Percentiles rank a stretch among this genome's conserved stretches.
These are phyloP conservation scores for Yarrowia bubula DNA, from an alignment of 805 yeast species.

Conservation along the genomic window DNA sequence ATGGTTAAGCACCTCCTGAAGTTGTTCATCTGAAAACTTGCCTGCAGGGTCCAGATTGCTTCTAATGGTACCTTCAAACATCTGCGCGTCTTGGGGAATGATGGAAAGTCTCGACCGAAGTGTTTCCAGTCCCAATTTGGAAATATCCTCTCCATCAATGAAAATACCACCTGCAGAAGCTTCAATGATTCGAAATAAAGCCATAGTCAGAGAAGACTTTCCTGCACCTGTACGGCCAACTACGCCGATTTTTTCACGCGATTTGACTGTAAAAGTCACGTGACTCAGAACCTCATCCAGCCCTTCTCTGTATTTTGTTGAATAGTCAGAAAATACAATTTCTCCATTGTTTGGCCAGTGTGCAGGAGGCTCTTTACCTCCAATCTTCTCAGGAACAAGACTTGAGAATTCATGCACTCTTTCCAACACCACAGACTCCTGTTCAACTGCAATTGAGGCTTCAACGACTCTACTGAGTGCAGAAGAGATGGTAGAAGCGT, in stretches of 20 bases:
- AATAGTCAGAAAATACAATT: constrained; percentile 62
- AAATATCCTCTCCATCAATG: constrained; percentile 57
- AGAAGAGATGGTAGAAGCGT: constrained; percentile 58
- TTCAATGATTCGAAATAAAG: constrained; percentile 61
- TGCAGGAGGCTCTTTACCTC: constrained; percentile 46
- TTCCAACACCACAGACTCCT: constrained; percentile 96
- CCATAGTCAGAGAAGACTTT: constrained; percentile 76
- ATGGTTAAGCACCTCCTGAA: constrained; percentile 58
- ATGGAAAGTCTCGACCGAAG: constrained; percentile 57
- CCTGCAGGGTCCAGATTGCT: constrained; percentile 62
- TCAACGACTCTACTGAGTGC: constrained; percentile 89
- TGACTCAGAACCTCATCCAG: constrained; percentile 70
- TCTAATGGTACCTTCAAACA: constrained; percentile 61
- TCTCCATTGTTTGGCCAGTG: constrained; percentile 73
- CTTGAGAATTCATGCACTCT: constrained; percentile 81
- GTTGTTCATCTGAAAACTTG: constrained; percentile 46
- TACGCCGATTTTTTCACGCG: constrained; percentile 78
- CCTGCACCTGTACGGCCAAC: constrained; percentile 92
- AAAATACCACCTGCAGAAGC: constrained; percentile 51
- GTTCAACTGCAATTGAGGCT: constrained; percentile 83
- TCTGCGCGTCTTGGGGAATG: constrained; percentile 68
- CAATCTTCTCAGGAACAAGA: too few species aligned
- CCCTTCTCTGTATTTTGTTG: constrained; percentile 65
- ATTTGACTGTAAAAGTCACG: constrained; percentile 59
- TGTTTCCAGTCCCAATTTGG: constrained; percentile 53